Percentiles rank a stretch among this genome's conserved stretches.
These are phyloP conservation scores for Ophiorrhiza pumila DNA, from an alignment of 257 asterid species.

Conservation along the genomic window DNA sequence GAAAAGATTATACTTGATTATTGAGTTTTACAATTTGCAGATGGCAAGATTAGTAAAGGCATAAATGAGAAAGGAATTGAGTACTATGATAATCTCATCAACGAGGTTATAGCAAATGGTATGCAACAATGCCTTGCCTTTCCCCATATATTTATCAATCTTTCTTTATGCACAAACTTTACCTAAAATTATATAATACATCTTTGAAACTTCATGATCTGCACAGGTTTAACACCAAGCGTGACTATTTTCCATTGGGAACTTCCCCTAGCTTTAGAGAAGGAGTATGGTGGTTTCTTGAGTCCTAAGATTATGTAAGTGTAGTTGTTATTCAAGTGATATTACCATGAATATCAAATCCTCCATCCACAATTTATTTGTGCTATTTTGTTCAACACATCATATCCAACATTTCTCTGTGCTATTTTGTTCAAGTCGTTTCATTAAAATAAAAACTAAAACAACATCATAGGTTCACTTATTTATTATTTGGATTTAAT, in stretches of 20 bases:
- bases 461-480: no score
- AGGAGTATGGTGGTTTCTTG: constrained; percentile 33
- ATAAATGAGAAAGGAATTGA: constrained; percentile 3
- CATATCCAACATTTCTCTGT: no score
- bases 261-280: constrained; percentile 32
- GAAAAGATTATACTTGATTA: no score
- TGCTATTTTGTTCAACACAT: no score
- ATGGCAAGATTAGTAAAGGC: constrained; percentile 8
- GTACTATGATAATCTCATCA: not conserved
- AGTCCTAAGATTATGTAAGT: constrained; percentile 34
- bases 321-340: not conserved
- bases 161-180: not conserved
- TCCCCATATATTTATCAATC: no score
- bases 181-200: no score
- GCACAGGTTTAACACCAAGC: not conserved
- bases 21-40: not conserved
- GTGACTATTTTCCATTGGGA: constrained; percentile 41
- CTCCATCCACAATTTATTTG: no score
- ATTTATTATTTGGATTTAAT: no score
- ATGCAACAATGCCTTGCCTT: not conserved
- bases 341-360: no score
- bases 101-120: constrained; percentile 3
- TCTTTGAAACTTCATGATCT: not conserved
- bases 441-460: not conserved
- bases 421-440: not conserved